Conservation (phyloP, 768 basidiomycete genomes). For the Calocybe indica region DNA sequence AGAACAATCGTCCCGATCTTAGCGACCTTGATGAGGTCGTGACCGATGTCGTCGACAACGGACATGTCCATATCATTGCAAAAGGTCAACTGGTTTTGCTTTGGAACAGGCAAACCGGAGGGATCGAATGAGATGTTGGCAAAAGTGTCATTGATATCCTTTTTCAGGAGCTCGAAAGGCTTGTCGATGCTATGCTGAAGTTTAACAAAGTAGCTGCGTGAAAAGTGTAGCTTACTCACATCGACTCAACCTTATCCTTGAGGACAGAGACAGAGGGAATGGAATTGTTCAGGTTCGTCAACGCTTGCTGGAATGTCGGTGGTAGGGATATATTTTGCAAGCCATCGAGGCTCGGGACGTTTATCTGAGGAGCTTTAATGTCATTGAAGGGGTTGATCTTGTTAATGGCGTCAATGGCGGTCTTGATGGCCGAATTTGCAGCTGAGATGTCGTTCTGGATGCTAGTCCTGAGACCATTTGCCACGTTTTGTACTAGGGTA, state of each 20-base stretch:
- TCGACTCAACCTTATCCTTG: constrained; percentile 54
- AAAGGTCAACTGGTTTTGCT: constrained; percentile 61
- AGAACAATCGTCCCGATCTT: constrained; percentile 77
- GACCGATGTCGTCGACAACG: constrained; percentile 80
- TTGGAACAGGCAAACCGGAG: constrained; percentile 71
- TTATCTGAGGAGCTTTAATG: constrained; percentile 65
- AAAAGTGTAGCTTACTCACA: constrained; percentile 43
- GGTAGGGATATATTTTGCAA: constrained; percentile 81
- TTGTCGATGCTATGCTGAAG: constrained; percentile 55
- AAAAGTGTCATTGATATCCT: constrained; percentile 87
- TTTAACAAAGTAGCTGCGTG: constrained; percentile 1
- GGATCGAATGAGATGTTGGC: constrained; percentile 65
- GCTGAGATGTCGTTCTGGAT: constrained; percentile 66
- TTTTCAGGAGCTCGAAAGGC: constrained; percentile 84
- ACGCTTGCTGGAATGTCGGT: constrained; percentile 61
- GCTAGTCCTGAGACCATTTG: constrained; percentile 54
- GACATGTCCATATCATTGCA: constrained; percentile 77
- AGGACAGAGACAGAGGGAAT: constrained; percentile 76
- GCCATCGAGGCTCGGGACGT: constrained; percentile 65
- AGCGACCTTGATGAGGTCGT: constrained; percentile 71
- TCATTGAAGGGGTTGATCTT: constrained; percentile 68
- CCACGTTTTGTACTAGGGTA: constrained; percentile 52
- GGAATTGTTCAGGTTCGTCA: constrained; percentile 74
- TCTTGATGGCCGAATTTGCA: constrained; percentile 65
- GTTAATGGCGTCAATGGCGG: constrained; percentile 64